These are phyloP conservation scores for Magnusiomyces sp. DNA, from an alignment of 1,139 yeast species.

Conservation along the genomic window DNA sequence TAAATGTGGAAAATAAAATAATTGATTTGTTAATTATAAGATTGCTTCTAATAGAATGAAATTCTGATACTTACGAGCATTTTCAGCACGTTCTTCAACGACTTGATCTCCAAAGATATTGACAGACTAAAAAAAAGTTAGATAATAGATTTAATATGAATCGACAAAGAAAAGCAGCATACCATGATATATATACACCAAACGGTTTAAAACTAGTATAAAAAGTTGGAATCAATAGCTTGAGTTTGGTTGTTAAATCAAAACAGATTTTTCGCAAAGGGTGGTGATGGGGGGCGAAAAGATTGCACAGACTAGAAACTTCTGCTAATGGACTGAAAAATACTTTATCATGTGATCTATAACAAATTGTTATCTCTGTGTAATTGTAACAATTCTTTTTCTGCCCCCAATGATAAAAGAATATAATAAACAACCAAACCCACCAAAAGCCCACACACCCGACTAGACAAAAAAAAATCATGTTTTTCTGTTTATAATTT, in stretches of 20 bases:
- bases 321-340: too few species aligned
- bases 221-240: too few species aligned
- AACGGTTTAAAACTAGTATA: too few species aligned
- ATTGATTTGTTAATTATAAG: not conserved
- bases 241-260: too few species aligned
- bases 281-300: not conserved
- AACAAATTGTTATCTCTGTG: too few species aligned
- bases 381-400: too few species aligned
- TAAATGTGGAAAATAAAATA: not conserved
- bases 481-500: not conserved
- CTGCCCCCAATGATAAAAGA: too few species aligned
- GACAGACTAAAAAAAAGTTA: conserved; percentile 44
- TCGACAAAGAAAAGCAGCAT: not conserved
- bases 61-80: conserved; percentile 52
- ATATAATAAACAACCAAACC: too few species aligned
- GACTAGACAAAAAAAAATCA: too few species aligned
- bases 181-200: not conserved
- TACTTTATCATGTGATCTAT: too few species aligned
- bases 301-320: too few species aligned
- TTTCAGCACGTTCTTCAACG: conserved; percentile 94
- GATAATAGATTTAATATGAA: not conserved
- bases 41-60: not conserved
- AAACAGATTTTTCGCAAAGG: not conserved
- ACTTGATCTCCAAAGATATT: conserved; percentile 97
- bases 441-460: too few species aligned